These are phyloP conservation scores for Cladorrhinum sp. DNA, from an alignment of 2,329 filamentous ascomycete genomes.

Conservation along the genomic window DNA sequence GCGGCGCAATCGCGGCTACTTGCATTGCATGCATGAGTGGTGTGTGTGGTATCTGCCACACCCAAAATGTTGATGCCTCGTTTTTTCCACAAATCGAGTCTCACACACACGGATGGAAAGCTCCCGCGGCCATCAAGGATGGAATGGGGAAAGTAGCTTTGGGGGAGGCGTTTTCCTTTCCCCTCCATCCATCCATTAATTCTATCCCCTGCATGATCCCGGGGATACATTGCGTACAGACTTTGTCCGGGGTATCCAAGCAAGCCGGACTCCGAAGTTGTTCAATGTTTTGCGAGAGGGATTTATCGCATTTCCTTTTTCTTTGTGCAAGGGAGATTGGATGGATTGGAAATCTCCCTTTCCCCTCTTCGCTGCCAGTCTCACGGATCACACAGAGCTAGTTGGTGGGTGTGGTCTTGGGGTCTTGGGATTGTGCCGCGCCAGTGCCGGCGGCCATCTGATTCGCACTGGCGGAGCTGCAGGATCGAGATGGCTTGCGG, in stretches of 20 bases:
- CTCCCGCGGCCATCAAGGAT: not conserved
- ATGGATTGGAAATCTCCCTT: not conserved
- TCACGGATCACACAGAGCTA: not conserved
- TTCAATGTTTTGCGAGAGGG: not conserved
- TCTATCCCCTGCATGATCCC: conserved; percentile 25
- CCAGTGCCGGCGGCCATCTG: not conserved
- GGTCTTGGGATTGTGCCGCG: not conserved
- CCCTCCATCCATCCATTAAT: conserved; percentile 6
- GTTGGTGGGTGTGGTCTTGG: not conserved
- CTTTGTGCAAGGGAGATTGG: not conserved
- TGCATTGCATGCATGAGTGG: conserved; percentile 5
- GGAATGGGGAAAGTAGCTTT: not conserved
- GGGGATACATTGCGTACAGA: conserved; percentile 14
- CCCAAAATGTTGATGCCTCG: not conserved
- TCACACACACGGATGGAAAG: not conserved
- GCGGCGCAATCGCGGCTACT: conserved; percentile 15
- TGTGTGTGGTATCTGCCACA: not conserved
- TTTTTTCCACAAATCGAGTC: not conserved
- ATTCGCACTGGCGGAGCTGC: not conserved
- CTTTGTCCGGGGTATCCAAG: not conserved
- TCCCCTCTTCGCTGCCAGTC: not conserved
- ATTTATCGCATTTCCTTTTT: not conserved
- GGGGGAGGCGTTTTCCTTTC: not conserved
- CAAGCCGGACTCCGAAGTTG: conserved; percentile 13
- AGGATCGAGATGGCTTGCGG: not conserved